A percentile compares a stretch with the other conserved stretches of the same genome.
Conservation (phyloP, 306 rosid genomes). For the Boehmeria nivea region DNA sequence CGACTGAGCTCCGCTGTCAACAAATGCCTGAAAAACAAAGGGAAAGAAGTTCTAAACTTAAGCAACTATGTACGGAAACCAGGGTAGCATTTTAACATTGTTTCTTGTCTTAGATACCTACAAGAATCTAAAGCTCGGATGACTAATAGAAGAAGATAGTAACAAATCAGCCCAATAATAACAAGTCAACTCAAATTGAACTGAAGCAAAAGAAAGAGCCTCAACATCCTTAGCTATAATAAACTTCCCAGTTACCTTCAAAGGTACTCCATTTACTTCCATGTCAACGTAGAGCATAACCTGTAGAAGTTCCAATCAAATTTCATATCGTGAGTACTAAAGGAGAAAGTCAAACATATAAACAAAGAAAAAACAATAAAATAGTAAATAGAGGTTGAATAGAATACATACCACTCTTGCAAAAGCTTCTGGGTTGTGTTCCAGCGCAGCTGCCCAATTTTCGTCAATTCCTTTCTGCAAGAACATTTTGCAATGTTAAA, state of each 20-base stretch:
- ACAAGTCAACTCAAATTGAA: too few species aligned
- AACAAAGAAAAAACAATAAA: not conserved
- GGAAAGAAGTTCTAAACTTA: not conserved
- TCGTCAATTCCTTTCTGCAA: constrained; percentile 96
- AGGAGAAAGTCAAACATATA: constrained; percentile 2
- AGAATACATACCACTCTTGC: constrained; percentile 82
- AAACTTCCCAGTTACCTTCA: constrained; percentile 57
- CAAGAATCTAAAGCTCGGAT: too few species aligned
- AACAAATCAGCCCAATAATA: too few species aligned
- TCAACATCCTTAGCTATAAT: too few species aligned
- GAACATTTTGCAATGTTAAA: constrained; percentile 11
- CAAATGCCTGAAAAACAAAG: constrained; percentile 70
- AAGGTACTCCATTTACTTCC: constrained; percentile 94
- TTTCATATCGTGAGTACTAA: not conserved
- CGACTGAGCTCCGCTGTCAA: constrained; percentile 98
- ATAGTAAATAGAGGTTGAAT: constrained; percentile 7
- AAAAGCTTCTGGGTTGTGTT: constrained; percentile 94
- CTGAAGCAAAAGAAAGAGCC: too few species aligned
- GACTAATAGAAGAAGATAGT: too few species aligned
- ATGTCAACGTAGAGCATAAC: constrained; percentile 96
- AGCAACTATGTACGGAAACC: not conserved
- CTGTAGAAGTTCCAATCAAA: constrained; percentile 38
- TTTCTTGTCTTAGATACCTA: too few species aligned
- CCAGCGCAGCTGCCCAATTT: constrained; percentile 97
- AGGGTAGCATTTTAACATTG: too few species aligned